phyloP scores from a whole-genome alignment of 768 basidiomycete genomes.

The Boletus coccyginus region DNA sequence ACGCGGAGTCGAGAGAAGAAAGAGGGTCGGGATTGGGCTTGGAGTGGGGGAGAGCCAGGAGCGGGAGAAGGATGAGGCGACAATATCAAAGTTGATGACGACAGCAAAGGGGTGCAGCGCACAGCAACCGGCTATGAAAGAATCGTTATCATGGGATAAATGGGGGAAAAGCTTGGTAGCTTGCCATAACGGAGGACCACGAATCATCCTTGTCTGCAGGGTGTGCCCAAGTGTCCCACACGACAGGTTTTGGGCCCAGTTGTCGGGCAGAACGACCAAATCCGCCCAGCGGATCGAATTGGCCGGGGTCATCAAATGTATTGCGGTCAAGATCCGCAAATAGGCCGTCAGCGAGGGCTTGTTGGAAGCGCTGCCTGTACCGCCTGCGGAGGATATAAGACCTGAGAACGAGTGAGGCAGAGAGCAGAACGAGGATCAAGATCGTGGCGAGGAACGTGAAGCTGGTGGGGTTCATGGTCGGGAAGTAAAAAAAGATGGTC shows the following conservation, averaged over 20 bases:
- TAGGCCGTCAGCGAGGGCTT: conserved; percentile 48
- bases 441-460: conserved; percentile 75
- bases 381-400: conserved; percentile 60
- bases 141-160: neutral
- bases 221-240: conserved; percentile 18
- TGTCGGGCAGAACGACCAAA: conserved; percentile 6
- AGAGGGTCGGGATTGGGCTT: neutral
- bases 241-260: conserved; percentile 10
- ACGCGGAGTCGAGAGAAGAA: conserved; percentile 12
- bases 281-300: neutral
- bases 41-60: neutral
- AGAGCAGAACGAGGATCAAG: conserved; percentile 62
- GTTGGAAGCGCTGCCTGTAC: conserved; percentile 51
- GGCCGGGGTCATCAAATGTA: neutral
- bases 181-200: conserved; percentile 18
- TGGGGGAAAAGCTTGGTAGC: neutral
- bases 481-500: neutral
- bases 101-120: neutral
- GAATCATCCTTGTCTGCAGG: neutral
- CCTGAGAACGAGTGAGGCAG: conserved; percentile 60
- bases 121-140: conserved; percentile 19
- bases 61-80: neutral
- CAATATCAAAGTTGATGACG: neutral
- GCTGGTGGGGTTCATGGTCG: conserved; percentile 34
- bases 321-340: conserved; percentile 32